Evolutionary conservation across 2,329 filamentous ascomycete genomes (phyloP).

Genomic region (Colletotrichum acutatum): DNA sequence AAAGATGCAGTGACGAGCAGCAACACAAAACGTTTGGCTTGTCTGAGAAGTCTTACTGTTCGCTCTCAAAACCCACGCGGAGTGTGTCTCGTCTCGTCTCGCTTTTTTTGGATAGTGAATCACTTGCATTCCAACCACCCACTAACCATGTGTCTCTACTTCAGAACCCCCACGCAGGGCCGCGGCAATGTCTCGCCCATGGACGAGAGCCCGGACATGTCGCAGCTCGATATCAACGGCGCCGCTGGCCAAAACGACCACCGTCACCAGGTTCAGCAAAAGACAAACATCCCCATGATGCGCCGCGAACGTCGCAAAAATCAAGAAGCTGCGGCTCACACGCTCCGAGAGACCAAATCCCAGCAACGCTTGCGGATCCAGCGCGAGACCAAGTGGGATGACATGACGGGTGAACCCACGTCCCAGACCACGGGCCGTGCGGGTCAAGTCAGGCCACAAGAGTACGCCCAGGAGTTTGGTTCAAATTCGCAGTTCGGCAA

Average conservation of each 20-base stretch:
- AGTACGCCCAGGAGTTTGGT: conserved; percentile 53
- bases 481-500: conserved; percentile 38
- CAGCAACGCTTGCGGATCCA: conserved; percentile 46
- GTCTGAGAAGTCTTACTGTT: neutral
- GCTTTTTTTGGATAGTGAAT: neutral
- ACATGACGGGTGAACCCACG: conserved; percentile 73
- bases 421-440: conserved; percentile 65
- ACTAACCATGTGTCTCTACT: conserved; percentile 36
- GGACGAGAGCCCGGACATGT: conserved; percentile 55
- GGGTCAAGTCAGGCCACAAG: conserved; percentile 66
- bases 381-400: conserved; percentile 69
- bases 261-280: conserved; percentile 40
- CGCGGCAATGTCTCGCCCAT: conserved; percentile 62
- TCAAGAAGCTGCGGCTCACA: conserved; percentile 48
- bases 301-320: conserved; percentile 61
- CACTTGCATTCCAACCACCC: conserved; percentile 3
- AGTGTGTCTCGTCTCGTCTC: neutral
- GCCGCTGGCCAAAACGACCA: conserved; percentile 3
- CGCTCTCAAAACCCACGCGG: conserved; percentile 30
- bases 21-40: neutral
- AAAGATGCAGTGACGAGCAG: neutral
- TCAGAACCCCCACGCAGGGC: conserved; percentile 17
- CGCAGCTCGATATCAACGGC: conserved; percentile 40
- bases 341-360: conserved; percentile 52
- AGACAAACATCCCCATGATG: conserved; percentile 62